Conservation (phyloP, 805 yeast species). For the Maudiozyma turicensis region DNA sequence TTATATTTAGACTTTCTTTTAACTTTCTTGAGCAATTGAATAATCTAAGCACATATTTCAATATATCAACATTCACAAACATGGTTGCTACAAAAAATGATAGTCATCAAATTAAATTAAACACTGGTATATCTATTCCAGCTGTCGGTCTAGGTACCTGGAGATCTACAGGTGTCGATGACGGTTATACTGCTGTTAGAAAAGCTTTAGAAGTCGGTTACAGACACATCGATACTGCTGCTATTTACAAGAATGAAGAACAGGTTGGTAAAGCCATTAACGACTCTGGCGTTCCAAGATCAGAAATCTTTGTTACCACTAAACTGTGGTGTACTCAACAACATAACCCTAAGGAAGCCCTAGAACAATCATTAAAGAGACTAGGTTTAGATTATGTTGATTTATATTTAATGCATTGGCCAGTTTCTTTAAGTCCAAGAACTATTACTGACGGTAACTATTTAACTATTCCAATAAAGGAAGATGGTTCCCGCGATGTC, state of each 20-base stretch:
- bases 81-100: slow-evolving; percentile 15
- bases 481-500: slow-evolving; percentile 33
- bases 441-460: slow-evolving; percentile 30
- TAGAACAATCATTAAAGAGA: slow-evolving; percentile 49
- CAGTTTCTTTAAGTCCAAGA: slow-evolving; percentile 43
- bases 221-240: slow-evolving; percentile 73
- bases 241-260: slow-evolving; percentile 55
- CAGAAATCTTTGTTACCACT: slow-evolving; percentile 60
- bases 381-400: slow-evolving; percentile 71
- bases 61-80: not conserved
- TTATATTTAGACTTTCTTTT: not conserved
- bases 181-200: slow-evolving; percentile 47
- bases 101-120: slow-evolving; percentile 32
- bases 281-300: slow-evolving; percentile 54
- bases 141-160: slow-evolving; percentile 69
- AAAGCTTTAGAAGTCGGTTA: slow-evolving; percentile 57
- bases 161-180: slow-evolving; percentile 44
- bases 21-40: not conserved
- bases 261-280: slow-evolving; percentile 49
- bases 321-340: slow-evolving; percentile 54
- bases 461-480: slow-evolving; percentile 28
- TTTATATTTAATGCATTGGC: slow-evolving; percentile 77
- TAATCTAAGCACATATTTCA: no score
- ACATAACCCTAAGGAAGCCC: slow-evolving; percentile 39
- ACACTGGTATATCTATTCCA: slow-evolving; percentile 58